These are phyloP conservation scores for Xylaria sp. DNA, from an alignment of 2,329 filamentous ascomycete genomes.

Conservation along the genomic window DNA sequence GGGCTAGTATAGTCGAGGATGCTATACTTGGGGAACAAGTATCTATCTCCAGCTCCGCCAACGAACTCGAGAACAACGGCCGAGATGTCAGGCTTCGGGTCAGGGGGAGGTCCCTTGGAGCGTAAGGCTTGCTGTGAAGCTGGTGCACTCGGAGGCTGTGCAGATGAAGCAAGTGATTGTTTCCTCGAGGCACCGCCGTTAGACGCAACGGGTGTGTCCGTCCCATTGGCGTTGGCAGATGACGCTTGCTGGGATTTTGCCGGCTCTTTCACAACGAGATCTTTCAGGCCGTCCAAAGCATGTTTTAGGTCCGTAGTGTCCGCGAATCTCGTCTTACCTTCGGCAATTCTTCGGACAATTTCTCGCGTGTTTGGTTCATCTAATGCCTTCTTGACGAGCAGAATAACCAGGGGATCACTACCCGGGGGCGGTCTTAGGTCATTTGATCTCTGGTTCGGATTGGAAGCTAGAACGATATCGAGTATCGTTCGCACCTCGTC, in stretches of 20 bases:
- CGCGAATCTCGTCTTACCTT: slow-evolving; percentile 52
- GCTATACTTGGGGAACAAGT: slow-evolving; percentile 77
- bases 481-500: slow-evolving; percentile 60
- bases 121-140: slow-evolving; percentile 56
- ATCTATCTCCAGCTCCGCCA: slow-evolving; percentile 71
- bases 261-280: slow-evolving; percentile 45
- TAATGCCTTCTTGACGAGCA: slow-evolving; percentile 59
- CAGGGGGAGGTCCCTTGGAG: slow-evolving; percentile 60
- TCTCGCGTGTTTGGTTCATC: slow-evolving; percentile 54
- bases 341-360: slow-evolving; percentile 58
- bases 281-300: slow-evolving; percentile 52
- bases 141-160: slow-evolving; percentile 21
- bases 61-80: slow-evolving; percentile 72
- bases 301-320: slow-evolving; percentile 59
- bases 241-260: slow-evolving; percentile 30
- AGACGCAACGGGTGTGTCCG: slow-evolving; percentile 34
- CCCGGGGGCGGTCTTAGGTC: slow-evolving; percentile 56
- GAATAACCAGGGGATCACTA: slow-evolving; percentile 59
- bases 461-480: slow-evolving; percentile 61
- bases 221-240: slow-evolving; percentile 35
- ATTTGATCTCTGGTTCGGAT: slow-evolving; percentile 57
- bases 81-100: slow-evolving; percentile 60
- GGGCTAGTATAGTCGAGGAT: slow-evolving; percentile 68
- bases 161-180: slow-evolving; percentile 24
- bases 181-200: slow-evolving; percentile 39